phyloP scores from a whole-genome alignment of 208 protist genomes.

The Trypanosoma mega region DNA sequence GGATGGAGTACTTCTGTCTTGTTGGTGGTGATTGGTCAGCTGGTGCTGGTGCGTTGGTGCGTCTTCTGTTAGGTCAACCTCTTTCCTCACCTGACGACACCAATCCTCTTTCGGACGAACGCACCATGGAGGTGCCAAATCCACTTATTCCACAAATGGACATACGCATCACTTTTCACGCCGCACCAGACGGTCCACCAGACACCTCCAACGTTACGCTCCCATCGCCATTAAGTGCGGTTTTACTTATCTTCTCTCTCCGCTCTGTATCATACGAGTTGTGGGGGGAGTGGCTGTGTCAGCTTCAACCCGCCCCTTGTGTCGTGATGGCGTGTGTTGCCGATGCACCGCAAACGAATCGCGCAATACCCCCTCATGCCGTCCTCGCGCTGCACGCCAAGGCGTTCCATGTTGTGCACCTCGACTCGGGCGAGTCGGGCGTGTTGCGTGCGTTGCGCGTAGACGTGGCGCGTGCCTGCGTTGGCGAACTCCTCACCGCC shows the following conservation, averaged over 20 bases:
- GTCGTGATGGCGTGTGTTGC: neutral
- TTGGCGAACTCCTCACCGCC: conserved; percentile 39
- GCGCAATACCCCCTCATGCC: conserved; percentile 27
- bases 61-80: conserved; percentile 30
- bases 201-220: no score
- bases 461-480: conserved; percentile 48
- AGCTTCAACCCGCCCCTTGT: no score
- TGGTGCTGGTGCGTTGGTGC: conserved; percentile 39
- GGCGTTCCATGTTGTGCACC: conserved; percentile 37
- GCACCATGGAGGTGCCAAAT: conserved; percentile 34
- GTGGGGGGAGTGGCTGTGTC: no score
- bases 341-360: neutral
- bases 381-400: conserved; percentile 44
- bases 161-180: conserved; percentile 38
- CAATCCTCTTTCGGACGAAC: neutral
- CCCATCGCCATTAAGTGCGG: no score
- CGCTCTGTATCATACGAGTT: no score
- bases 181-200: conserved; percentile 2
- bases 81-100: conserved; percentile 17
- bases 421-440: conserved; percentile 16
- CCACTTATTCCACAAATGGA: conserved; percentile 52
- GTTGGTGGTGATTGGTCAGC: conserved; percentile 41
- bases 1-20: conserved; percentile 62
- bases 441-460: conserved; percentile 33
- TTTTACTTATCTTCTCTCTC: no score